Evolutionary conservation across 2,329 filamentous ascomycete genomes (phyloP), one percentile per base, ranked within the genome.

Genomic region (Rutstroemia sydowiana): DNA sequence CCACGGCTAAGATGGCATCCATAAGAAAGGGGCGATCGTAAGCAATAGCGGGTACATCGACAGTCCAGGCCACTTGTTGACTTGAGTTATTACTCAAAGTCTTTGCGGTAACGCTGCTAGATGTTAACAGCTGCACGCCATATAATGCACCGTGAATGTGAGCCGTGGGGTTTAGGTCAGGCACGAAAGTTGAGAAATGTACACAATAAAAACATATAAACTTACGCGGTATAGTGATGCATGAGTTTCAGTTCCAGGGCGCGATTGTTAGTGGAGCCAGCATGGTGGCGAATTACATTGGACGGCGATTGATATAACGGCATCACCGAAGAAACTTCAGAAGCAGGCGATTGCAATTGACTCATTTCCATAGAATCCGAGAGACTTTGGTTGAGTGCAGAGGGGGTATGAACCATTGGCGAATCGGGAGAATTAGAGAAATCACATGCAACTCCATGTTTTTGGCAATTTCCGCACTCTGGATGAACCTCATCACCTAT

Each of bases 391-490:
- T 31, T 31, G 9, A 31, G 18, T 14, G 43, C 23, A 3, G 40
- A 37, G 30, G 56, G 51, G 30, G 57, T 49, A 10, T 13, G 45
- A 13, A 31, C 45, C 2, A 53, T 41, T 42, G 40, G 51, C 36
- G 61, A 54, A n/a, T 54, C 52, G 21, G 57, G 55, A 21, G 51
- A 48, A 34, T 40, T 73, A 59, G 82, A 78, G 61, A 85, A 85
- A 65, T 85, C 82, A 68, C 82, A 85, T 31, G 71, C 65, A 34
- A 85, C 82, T 59, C 81, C 82, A 67, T 85, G 82, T 62, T 84
- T 85, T 51, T 75, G 69, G 68, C 82, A 85, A 67, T 85, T 84
- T 55, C 80, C 78, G 63, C 82, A 85, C 53, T 75, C 70, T 8
- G 82, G 82, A 61, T 84, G 81, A 10, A 80, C 69, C 66, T 85